A percentile compares a stretch with the other conserved stretches of the same genome.
phyloP scores from a whole-genome alignment of 441 rosid species.

The Erysimum cheiri region DNA sequence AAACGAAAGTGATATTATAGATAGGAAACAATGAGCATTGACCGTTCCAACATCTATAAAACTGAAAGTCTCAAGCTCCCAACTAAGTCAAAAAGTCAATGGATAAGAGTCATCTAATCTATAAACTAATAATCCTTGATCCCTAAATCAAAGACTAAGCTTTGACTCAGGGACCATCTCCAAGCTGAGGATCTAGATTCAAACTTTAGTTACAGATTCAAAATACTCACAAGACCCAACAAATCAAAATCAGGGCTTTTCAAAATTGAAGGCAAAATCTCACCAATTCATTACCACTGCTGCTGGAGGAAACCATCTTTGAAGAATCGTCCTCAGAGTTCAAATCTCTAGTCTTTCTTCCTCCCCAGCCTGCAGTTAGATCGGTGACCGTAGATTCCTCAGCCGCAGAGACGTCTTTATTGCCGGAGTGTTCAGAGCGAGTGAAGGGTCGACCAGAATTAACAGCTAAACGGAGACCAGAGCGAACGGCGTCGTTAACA shows the following conservation, averaged over 20 bases:
- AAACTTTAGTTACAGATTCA: conserved; percentile 19
- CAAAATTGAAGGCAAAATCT: conserved; percentile 12
- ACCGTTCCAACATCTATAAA: conserved; percentile 17
- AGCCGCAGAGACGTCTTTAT: conserved; percentile 58
- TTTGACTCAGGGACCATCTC: conserved; percentile 20
- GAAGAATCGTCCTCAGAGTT: conserved; percentile 81
- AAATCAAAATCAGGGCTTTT: neutral
- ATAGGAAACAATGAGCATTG: conserved; percentile 8
- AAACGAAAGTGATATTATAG: neutral
- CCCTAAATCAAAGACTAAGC: conserved; percentile 25
- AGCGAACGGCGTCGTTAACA: conserved; percentile 51
- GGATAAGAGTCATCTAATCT: conserved; percentile 26
- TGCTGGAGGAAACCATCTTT: conserved; percentile 78
- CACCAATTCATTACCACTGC: conserved; percentile 81
- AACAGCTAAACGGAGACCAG: conserved; percentile 61
- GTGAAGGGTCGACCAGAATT: conserved; percentile 42
- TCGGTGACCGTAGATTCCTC: conserved; percentile 89
- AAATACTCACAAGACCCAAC: conserved; percentile 6
- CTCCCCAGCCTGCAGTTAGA: conserved; percentile 68
- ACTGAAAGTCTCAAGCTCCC: conserved; percentile 21
- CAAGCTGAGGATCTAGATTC: conserved; percentile 35
- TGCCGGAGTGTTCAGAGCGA: conserved; percentile 47
- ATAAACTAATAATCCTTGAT: conserved; percentile 40
- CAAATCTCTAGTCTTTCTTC: conserved; percentile 70
- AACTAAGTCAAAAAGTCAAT: conserved; percentile 39